Base-by-base conservation (phyloP, 495 filamentous ascomycete species). In the Daldinia bambusicola region DNA sequence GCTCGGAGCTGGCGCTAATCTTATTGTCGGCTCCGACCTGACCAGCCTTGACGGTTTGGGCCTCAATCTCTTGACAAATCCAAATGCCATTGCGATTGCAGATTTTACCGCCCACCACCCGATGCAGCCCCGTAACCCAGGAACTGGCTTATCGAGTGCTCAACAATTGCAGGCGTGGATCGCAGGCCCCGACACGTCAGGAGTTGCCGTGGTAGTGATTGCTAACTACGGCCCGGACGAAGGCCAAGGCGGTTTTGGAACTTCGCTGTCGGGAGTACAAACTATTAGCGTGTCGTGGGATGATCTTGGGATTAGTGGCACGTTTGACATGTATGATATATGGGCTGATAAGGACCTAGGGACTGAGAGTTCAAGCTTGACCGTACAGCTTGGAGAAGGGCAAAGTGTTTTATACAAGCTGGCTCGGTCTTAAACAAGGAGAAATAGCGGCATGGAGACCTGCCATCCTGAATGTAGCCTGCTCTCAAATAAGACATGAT, bases 81-180 rank as follows among this genome's bases (percentile, higher is more conserved):
- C 60, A n/a, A 51, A 61, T 38, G 66, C 75, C 6, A 56, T 74
- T 31, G 67, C 60, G 22, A 51, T 69, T 22, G 72, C 70, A 1
- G 55, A 66, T 18, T 75, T 77, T 56, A 66, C 65, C 16, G 67
- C 69, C 10, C 63, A 58, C 9, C 69, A 69, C 50, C 72, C 76
- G 18, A 78, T 78, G 70, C 76, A 78, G 45, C 76, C 76, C 13
- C 72, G 75, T 6, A 78, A 74, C 43, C 76, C 75, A 2, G 75
- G 67, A 18, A 74, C 60, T 13, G 75, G 75, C 22, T 61, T 64
- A 12, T 68, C 69, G 30, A 53, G 57, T 16, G 67, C 76, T 12
- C 50, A 75, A 55, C 76, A 78, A 52, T 65, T 78, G 9, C 76
- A 78, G 45, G 76, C 76, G 14, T 78, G 76, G 76, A 72, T 78